Conservation (phyloP, 495 filamentous ascomycete species). For the Penicillium robsamsonii region DNA sequence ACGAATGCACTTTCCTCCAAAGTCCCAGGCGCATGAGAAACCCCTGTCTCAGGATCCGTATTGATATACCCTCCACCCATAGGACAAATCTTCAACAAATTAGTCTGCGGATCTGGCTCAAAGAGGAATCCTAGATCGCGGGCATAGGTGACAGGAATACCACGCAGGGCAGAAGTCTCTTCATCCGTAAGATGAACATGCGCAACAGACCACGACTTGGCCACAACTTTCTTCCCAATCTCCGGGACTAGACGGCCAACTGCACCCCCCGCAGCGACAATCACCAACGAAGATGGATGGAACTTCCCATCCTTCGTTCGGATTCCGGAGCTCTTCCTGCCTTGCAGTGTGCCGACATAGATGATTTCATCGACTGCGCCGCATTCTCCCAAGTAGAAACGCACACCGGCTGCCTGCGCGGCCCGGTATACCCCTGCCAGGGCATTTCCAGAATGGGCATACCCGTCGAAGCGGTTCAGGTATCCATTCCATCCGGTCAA, state of each 20-base stretch:
- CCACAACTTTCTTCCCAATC: conserved; percentile 43
- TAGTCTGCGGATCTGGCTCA: conserved; percentile 54
- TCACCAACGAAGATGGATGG: conserved; percentile 37
- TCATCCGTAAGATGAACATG: conserved; percentile 53
- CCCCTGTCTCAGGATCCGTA: conserved; percentile 32
- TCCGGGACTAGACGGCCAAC: conserved; percentile 43
- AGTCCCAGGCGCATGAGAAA: conserved; percentile 33
- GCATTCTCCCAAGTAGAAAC: conserved; percentile 37
- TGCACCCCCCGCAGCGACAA: conserved; percentile 48
- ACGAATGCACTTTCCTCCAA: conserved; percentile 41
- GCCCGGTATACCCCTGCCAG: conserved; percentile 29
- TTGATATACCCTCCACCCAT: conserved; percentile 56
- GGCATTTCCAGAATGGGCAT: conserved; percentile 51
- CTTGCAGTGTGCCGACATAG: conserved; percentile 21
- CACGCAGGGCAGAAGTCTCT: conserved; percentile 49
- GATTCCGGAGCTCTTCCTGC: conserved; percentile 32
- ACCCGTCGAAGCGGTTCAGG: conserved; percentile 53
- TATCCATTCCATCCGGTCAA: conserved; percentile 55
- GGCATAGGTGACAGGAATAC: conserved; percentile 54
- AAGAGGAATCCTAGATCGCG: conserved; percentile 61
- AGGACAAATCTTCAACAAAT: conserved; percentile 54
- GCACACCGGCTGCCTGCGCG: conserved; percentile 31
- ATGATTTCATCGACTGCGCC: conserved; percentile 28
- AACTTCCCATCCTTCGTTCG: conserved; percentile 37
- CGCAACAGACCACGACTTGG: conserved; percentile 51